phyloP scores from a whole-genome alignment of 202 grass and related monocot species.

The Miscanthus sacchariflorus region DNA sequence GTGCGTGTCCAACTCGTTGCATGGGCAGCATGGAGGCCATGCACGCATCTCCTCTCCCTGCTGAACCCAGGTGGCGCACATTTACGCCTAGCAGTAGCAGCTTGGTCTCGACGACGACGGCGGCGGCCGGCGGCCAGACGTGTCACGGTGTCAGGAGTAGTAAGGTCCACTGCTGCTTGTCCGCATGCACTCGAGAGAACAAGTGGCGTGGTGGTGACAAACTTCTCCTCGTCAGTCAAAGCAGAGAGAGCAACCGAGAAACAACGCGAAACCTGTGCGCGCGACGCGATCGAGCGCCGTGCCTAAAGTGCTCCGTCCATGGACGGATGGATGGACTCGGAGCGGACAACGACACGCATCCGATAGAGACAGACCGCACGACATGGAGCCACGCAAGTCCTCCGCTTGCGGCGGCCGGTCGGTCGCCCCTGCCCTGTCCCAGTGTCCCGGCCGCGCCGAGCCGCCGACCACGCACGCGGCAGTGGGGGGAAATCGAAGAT shows the following conservation, averaged over 20 bases:
- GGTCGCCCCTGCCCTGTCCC: conserved; percentile 1
- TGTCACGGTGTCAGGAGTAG: neutral
- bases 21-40: conserved; percentile 52
- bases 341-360: neutral
- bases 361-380: neutral
- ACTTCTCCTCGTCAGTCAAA: neutral
- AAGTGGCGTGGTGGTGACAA: neutral
- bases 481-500: too few relatives aligned
- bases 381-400: neutral
- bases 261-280: neutral
- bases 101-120: neutral
- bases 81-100: neutral
- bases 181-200: neutral
- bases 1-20: neutral
- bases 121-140: neutral
- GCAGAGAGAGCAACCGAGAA: neutral
- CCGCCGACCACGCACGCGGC: neutral
- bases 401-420: conserved; percentile 24
- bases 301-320: neutral
- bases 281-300: neutral
- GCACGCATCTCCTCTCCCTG: neutral
- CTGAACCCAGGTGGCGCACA: neutral
- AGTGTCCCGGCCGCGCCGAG: too few relatives aligned
- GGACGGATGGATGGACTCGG: neutral
- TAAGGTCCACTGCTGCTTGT: conserved; percentile 18